These are phyloP conservation scores for Comarum palustre DNA, from an alignment of 306 rosid species.

Conservation along the genomic window DNA sequence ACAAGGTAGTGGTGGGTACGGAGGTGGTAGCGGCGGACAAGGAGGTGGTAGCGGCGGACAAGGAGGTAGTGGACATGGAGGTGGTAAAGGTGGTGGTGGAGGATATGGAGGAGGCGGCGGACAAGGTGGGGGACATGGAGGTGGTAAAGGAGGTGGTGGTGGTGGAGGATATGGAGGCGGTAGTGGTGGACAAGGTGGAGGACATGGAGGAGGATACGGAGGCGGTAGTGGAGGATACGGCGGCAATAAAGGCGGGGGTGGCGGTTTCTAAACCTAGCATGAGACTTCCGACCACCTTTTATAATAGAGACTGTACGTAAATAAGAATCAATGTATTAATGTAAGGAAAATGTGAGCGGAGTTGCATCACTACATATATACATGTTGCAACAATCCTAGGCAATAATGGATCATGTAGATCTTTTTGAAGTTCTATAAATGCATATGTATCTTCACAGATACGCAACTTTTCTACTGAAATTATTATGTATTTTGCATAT, in stretches of 20 bases:
- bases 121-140: background rate
- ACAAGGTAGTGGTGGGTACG: background rate
- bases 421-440: background rate
- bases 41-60: background rate
- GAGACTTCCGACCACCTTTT: too few relatives aligned
- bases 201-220: background rate
- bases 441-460: background rate
- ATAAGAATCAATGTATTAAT: background rate
- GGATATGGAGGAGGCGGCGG: background rate
- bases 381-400: background rate
- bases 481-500: too few relatives aligned
- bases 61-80: background rate
- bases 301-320: background rate
- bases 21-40: background rate
- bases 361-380: background rate
- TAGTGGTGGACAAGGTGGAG: background rate
- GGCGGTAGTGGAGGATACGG: background rate
- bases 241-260: background rate
- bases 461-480: too few relatives aligned
- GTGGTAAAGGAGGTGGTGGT: background rate
- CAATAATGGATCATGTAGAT: background rate
- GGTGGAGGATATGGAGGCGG: background rate
- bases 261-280: background rate
- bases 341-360: background rate
- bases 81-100: background rate